Percentiles rank a stretch among this genome's conserved stretches.
These are phyloP conservation scores for Arctium lappa DNA, from an alignment of 129 eudicot genomes.

Conservation along the genomic window DNA sequence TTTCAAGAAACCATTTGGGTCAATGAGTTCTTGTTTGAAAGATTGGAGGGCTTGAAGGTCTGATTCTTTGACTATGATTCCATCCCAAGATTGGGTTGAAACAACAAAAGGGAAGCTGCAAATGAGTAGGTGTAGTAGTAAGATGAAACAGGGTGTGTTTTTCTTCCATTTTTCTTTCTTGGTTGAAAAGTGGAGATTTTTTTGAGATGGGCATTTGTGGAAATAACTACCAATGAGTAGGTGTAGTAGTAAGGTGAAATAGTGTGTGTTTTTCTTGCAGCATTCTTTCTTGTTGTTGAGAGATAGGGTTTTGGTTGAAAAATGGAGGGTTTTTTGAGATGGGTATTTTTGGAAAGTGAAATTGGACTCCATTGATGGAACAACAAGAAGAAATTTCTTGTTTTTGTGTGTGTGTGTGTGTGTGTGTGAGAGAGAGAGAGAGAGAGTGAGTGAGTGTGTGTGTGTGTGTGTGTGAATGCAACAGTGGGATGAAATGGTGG, in stretches of 20 bases:
- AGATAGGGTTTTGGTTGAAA: background rate
- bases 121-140: conserved; percentile 23
- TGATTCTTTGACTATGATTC: conserved; percentile 64
- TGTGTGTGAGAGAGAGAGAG: conserved; percentile 16
- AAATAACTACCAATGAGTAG: conserved; percentile 10
- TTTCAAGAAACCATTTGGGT: conserved; percentile 75
- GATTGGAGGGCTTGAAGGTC: conserved; percentile 76
- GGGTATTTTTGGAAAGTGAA: conserved; percentile 23
- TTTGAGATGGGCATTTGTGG: conserved; percentile 19
- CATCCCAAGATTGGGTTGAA: conserved; percentile 68
- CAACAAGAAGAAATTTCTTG: conserved; percentile 27
- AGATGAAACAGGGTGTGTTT: background rate
- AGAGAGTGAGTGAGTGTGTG: background rate
- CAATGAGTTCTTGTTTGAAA: conserved; percentile 56
- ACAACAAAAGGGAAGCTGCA: conserved; percentile 30
- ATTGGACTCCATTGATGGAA: conserved; percentile 38
- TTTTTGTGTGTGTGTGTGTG: conserved; percentile 3
- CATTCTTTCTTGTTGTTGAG: conserved; percentile 27
- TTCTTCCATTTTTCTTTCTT: background rate
- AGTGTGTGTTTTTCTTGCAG: conserved; percentile 35
- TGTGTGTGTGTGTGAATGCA: conserved; percentile 3
- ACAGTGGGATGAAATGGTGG: conserved; percentile 27
- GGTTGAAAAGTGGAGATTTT: conserved; percentile 3
- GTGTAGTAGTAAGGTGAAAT: conserved; percentile 21
- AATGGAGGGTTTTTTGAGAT: conserved; percentile 12